phyloP scores from a whole-genome alignment of 371 early-diverging fungal genomes.

The Quaeritorhiza haematococci region DNA sequence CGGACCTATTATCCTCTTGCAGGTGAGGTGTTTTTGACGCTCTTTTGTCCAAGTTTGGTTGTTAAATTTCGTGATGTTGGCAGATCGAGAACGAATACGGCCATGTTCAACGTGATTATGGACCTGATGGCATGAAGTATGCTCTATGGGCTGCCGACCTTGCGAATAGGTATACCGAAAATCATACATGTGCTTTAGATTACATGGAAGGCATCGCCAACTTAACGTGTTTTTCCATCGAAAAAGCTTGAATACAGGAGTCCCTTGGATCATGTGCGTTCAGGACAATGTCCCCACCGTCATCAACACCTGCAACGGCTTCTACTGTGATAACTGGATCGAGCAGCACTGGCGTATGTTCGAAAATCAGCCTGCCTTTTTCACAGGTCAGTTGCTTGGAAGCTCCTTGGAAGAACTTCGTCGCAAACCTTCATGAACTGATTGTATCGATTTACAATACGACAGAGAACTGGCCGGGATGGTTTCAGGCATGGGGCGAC shows the following conservation, averaged over 20 bases:
- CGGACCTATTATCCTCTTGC: conserved; percentile 47
- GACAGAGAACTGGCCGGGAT: conserved; percentile 53
- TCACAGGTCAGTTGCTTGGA: no score
- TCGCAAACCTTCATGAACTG: no score
- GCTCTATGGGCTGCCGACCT: conserved; percentile 44
- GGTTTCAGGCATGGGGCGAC: conserved; percentile 48
- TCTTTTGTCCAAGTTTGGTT: no score
- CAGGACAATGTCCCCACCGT: conserved; percentile 34
- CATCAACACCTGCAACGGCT: conserved; percentile 45
- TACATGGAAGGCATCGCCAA: no score
- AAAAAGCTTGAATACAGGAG: conserved; percentile 12
- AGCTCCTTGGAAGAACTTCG: no score
- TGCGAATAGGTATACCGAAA: conserved; percentile 27
- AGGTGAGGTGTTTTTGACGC: no score
- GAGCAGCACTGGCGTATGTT: conserved; percentile 16
- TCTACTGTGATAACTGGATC: conserved; percentile 44
- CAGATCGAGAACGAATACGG: conserved; percentile 55
- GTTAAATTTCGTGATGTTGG: no score
- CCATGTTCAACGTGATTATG: conserved; percentile 16
- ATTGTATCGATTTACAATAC: no score
- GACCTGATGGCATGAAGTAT: conserved; percentile 32
- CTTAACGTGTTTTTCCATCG: no score
- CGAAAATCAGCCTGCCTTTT: conserved; percentile 40
- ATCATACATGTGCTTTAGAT: no score
- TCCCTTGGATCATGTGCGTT: conserved; percentile 54